Evolutionary conservation across 2,329 filamentous ascomycete genomes (phyloP).

Genomic region (Aureobasidium sp.): DNA sequence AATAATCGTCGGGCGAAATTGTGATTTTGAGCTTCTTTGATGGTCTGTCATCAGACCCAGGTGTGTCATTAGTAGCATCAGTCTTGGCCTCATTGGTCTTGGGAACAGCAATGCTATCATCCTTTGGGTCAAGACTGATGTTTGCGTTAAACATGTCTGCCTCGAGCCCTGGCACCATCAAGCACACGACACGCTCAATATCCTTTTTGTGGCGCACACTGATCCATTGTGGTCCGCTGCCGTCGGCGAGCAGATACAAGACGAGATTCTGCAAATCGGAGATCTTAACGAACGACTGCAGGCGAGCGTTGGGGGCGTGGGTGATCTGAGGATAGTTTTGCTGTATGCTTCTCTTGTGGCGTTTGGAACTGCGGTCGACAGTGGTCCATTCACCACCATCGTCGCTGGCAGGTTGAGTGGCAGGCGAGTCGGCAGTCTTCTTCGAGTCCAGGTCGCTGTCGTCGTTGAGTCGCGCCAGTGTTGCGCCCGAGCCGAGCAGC

Average conservation of each 20-base stretch:
- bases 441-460: slow-evolving; percentile 1
- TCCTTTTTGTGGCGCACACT: slow-evolving; percentile 50
- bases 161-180: slow-evolving; percentile 91
- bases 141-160: slow-evolving; percentile 75
- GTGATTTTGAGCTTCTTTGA: slow-evolving; percentile 22
- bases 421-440: background rate
- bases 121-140: slow-evolving; percentile 28
- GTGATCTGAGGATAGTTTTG: slow-evolving; percentile 48
- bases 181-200: slow-evolving; percentile 68
- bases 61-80: background rate
- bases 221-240: slow-evolving; percentile 56
- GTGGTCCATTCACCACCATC: slow-evolving; percentile 25
- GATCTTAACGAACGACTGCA: slow-evolving; percentile 51
- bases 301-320: slow-evolving; percentile 46
- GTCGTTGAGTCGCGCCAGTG: slow-evolving; percentile 11
- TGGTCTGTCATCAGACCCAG: slow-evolving; percentile 2
- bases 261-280: slow-evolving; percentile 52
- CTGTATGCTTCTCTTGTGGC: slow-evolving; percentile 29
- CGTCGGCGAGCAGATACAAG: slow-evolving; percentile 57
- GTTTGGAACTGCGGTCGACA: slow-evolving; percentile 23
- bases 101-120: background rate
- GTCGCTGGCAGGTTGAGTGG: background rate
- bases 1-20: slow-evolving; percentile 44
- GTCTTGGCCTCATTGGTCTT: background rate
- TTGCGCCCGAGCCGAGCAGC: slow-evolving; percentile 7